Evolutionary conservation across 2,329 filamentous ascomycete species (phyloP).

Genomic region (Pseudogymnoascus pannorum): DNA sequence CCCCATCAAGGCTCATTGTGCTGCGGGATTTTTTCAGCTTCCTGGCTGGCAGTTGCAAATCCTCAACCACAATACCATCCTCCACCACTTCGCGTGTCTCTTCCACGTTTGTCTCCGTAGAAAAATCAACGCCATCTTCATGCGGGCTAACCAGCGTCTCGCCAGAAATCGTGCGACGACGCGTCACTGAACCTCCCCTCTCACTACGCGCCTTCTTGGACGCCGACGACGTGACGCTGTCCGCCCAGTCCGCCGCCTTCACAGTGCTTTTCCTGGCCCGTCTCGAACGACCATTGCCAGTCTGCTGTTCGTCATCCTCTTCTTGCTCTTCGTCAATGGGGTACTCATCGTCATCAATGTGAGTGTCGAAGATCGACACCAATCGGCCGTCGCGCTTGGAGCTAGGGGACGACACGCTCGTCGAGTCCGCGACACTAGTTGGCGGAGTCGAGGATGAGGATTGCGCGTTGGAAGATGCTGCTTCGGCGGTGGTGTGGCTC

Average conservation of each 20-base stretch:
- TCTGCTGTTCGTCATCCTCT: background rate
- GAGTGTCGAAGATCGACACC: conserved; percentile 21
- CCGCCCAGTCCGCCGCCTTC: background rate
- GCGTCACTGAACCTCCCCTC: conserved; percentile 18
- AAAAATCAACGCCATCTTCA: conserved; percentile 24
- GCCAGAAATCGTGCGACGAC: conserved; percentile 40
- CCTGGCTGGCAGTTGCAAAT: conserved; percentile 37
- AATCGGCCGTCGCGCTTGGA: conserved; percentile 20
- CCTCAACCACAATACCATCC: conserved; percentile 41
- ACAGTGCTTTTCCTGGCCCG: conserved; percentile 46
- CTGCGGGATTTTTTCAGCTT: conserved; percentile 31
- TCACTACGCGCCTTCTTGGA: background rate
- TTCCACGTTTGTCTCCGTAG: conserved; percentile 21
- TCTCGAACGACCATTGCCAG: background rate
- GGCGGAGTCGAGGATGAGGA: conserved; percentile 51
- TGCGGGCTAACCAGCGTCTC: conserved; percentile 28
- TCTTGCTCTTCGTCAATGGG: background rate
- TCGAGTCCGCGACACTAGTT: conserved; percentile 57
- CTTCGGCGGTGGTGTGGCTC: conserved; percentile 25
- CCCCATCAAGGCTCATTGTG: conserved; percentile 15
- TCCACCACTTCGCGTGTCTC: conserved; percentile 25
- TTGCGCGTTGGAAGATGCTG: conserved; percentile 20
- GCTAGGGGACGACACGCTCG: conserved; percentile 47
- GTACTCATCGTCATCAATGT: background rate
- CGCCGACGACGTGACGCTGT: background rate